Evolutionary conservation across 257 asterid genomes (phyloP), one percentile per base, ranked within the genome.

Genomic region (Anisodus acutangulus): DNA sequence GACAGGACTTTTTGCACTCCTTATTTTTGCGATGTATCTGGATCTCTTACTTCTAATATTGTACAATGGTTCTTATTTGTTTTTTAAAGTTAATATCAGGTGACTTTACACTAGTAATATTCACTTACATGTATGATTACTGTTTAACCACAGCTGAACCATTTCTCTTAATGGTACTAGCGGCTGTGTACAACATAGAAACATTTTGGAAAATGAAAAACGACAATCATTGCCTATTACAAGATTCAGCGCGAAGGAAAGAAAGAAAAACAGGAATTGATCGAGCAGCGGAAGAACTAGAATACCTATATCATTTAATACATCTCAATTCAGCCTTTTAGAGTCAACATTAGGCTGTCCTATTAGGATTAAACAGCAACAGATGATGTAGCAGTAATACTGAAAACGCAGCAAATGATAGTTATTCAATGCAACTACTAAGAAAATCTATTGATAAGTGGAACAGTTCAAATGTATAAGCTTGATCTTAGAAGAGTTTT

Each of bases 391-490:
- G 51, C 81, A 76, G 81, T 43, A 26, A 31, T 78, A 53, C 1
- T 72, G 4, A 76, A 76, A 31, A 15, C 53, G 82, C 47, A 53
- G 49, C 82, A 31, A 51, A 78, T 31, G 64, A 78, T 8, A 26
- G 66, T 31, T 53, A 78, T 17, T 31, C 31, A 15, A 78, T 78
- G 31, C 31, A 53, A 54, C 64, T 31, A 53, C 82, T 53, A 78
- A 78, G 66, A 31, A 16, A 54, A 78, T 12, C 82, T 53, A 8
- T 26, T 53, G 26, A 78, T 78, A 31, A 26, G 26, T 66, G 72
- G 72, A 66, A 12, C 72, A 12, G 9, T 11, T 31, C 35, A 12
- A 66, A 2, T 17, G 37, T 8, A 78, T 31, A 53, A 16, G 16
- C 66, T 78, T 15, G 49, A 78, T 47, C 8, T 26, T 15, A 41